Conservation (phyloP, 2,329 filamentous ascomycete genomes). For the Aureobasidium sp. region DNA sequence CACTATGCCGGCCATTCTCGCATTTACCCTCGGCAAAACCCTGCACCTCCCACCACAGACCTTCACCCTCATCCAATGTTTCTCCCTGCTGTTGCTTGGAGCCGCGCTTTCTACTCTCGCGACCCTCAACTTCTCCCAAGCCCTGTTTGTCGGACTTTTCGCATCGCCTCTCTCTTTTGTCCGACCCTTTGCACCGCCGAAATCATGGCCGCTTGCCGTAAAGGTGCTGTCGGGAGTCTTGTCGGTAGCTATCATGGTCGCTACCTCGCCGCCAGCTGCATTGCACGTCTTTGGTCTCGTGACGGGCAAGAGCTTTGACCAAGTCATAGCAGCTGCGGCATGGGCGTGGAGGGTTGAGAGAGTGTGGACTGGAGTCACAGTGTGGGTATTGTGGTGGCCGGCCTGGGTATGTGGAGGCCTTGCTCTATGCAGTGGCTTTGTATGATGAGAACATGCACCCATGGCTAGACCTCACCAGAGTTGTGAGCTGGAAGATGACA, state of each 20-base stretch:
- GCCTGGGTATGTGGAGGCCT: conserved; percentile 20
- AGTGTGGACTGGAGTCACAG: conserved; percentile 19
- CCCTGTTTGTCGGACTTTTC: conserved; percentile 75
- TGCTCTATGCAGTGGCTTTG: conserved; percentile 16
- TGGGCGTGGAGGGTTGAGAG: conserved; percentile 20
- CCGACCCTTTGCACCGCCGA: conserved; percentile 26
- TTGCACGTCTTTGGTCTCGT: conserved; percentile 14
- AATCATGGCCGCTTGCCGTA: not conserved
- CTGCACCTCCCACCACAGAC: conserved; percentile 57
- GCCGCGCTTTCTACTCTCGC: conserved; percentile 88
- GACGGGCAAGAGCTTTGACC: conserved; percentile 10
- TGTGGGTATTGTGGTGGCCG: conserved; percentile 20
- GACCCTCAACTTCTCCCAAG: conserved; percentile 90
- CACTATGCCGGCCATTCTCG: conserved; percentile 27
- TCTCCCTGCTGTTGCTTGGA: conserved; percentile 86
- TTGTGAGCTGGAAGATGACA: not conserved
- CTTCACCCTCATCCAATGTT: conserved; percentile 73
- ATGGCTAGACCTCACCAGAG: not conserved
- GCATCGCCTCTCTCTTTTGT: conserved; percentile 75
- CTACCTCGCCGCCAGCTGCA: conserved; percentile 16
- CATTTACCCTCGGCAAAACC: conserved; percentile 30
- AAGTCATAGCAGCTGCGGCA: conserved; percentile 18
- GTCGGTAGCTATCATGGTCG: conserved; percentile 12
- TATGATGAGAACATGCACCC: not conserved
- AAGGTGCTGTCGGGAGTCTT: conserved; percentile 12